phyloP scores from a whole-genome alignment of 2,329 filamentous ascomycete genomes.

The Penicillium palitans region DNA sequence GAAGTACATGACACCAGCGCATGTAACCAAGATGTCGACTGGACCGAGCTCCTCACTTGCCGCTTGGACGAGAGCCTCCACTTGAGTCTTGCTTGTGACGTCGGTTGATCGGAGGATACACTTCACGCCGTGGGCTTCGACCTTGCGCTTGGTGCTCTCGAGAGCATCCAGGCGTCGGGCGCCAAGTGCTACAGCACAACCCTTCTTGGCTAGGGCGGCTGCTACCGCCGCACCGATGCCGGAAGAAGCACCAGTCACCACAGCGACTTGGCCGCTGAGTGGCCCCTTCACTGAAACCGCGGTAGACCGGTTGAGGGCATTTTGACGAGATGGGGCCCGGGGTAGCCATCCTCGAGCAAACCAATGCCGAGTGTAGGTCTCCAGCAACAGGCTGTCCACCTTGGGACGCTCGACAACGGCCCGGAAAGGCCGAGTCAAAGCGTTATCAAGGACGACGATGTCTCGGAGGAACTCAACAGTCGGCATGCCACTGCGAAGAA shows the following conservation, averaged over 20 bases:
- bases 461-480: slow-evolving; percentile 68
- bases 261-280: slow-evolving; percentile 67
- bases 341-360: slow-evolving; percentile 76
- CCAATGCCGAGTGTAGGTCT: slow-evolving; percentile 78
- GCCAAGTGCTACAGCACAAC: slow-evolving; percentile 69
- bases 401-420: slow-evolving; percentile 63
- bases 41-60: slow-evolving; percentile 65
- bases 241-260: slow-evolving; percentile 77
- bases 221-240: slow-evolving; percentile 77
- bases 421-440: slow-evolving; percentile 62
- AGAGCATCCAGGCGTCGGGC: slow-evolving; percentile 70
- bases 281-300: slow-evolving; percentile 56
- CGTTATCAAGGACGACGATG: slow-evolving; percentile 73
- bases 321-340: slow-evolving; percentile 57
- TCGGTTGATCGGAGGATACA: slow-evolving; percentile 70
- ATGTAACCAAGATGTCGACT: slow-evolving; percentile 75
- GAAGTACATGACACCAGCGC: slow-evolving; percentile 85
- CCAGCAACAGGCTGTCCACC: slow-evolving; percentile 68
- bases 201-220: slow-evolving; percentile 66
- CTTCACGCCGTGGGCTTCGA: slow-evolving; percentile 61
- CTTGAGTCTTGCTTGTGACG: slow-evolving; percentile 66
- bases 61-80: slow-evolving; percentile 63
- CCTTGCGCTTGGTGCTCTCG: slow-evolving; percentile 63
- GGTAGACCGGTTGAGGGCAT: slow-evolving; percentile 47
- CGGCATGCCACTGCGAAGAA: slow-evolving; percentile 78